phyloP scores from a whole-genome alignment of 2,329 filamentous ascomycete genomes.

The Colletotrichum noveboracense region DNA sequence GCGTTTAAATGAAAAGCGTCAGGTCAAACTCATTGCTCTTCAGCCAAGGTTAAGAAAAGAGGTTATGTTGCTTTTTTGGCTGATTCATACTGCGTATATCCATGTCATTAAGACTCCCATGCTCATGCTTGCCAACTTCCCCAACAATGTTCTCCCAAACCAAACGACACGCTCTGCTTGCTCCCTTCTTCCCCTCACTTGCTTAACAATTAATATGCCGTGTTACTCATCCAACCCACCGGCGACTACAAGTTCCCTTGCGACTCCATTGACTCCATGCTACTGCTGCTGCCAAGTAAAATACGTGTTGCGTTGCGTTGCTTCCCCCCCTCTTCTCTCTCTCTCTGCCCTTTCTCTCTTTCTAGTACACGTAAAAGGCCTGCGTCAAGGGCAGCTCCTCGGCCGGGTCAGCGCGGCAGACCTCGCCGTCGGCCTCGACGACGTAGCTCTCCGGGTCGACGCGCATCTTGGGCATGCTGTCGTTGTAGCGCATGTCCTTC shows the following conservation, averaged over 20 bases:
- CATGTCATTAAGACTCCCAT: not conserved
- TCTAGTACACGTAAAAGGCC: conserved; percentile 75
- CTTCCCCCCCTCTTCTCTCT: not conserved
- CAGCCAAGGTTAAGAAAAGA: not conserved
- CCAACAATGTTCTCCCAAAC: not conserved
- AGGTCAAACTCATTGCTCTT: not conserved
- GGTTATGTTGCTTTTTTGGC: not conserved
- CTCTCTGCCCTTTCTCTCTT: too few species aligned
- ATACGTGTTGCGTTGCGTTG: not conserved
- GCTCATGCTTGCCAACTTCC: not conserved
- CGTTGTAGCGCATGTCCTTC: conserved; percentile 90
- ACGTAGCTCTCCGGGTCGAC: conserved; percentile 92
- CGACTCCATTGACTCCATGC: not conserved
- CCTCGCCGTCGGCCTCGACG: conserved; percentile 82
- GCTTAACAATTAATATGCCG: not conserved
- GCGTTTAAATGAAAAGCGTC: not conserved
- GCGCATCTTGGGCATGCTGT: conserved; percentile 81
- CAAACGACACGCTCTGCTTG: not conserved
- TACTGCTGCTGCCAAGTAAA: not conserved
- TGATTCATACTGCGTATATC: not conserved
- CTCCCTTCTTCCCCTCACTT: not conserved
- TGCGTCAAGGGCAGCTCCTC: conserved; percentile 77
- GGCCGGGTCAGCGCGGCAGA: conserved; percentile 77
- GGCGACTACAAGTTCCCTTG: not conserved
- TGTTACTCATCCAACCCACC: not conserved